Base-by-base conservation (phyloP, 2,329 filamentous ascomycete species). In the Arachnopeziza araneosa region DNA sequence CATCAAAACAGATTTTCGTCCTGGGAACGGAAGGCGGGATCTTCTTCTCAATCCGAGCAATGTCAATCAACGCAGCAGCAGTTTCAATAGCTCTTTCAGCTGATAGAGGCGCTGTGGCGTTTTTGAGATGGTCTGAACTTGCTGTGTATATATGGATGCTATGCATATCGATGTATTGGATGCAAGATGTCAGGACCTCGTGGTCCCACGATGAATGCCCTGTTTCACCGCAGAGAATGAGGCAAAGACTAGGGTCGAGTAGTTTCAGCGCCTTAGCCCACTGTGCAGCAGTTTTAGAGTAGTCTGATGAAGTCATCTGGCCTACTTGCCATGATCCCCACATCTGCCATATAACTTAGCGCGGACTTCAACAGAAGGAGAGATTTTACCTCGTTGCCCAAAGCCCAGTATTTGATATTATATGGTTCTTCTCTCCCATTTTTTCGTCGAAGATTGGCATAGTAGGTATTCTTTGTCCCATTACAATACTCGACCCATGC, bases 401-500 rank as follows among this genome's bases (percentile, higher is more conserved):
- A 82, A 1, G 89, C 89, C 90, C 90, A 95, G 79, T 93, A 93
- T 75, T 90, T 91, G 68, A 93, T 83, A 61, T 87, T 86, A 75
- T 93, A 93, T 4, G 90, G 91, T 75, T 91, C 83, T 59, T 87
- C 80, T 32, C 83, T 86, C 12, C 90, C 90, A 74, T 95, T 88
- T 67, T 87, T 80, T 14, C 90, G 82, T 32, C 91, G 85, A 55
- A 93, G 78, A 71, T 93, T 93, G 63, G 90, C 90, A 72, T 91
- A 95, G 78, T 93, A 83, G 10, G 88, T 93, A 74, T 93, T 83
- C 58, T 81, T 79, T n/a, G 81, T 83, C 1, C 85, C 86, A 75
- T 95, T 95, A 78, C 91, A 95, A 77, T 95, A 95, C 71, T 95
- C 90, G 22, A 95, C 79, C 90, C 90, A 95, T 12, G 81, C 89